phyloP scores from a whole-genome alignment of 768 basidiomycete genomes.

The Termitomyces sp. region DNA sequence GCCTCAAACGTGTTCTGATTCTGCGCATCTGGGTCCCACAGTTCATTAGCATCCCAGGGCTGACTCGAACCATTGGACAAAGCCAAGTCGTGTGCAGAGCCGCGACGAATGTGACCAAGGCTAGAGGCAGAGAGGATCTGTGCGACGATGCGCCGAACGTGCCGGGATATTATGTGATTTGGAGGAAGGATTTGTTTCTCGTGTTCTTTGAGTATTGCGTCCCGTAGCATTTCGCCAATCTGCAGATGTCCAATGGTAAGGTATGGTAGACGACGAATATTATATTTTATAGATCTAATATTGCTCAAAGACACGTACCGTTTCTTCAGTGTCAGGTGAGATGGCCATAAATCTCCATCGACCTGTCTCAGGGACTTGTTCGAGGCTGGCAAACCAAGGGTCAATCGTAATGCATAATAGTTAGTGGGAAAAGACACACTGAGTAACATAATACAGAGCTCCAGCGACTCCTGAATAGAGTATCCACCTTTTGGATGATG shows the following conservation, averaged over 20 bases:
- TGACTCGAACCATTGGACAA: background rate
- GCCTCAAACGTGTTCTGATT: slow-evolving; percentile 22
- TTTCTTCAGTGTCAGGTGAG: slow-evolving; percentile 51
- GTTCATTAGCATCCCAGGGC: background rate
- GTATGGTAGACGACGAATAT: no score
- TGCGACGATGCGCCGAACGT: slow-evolving; percentile 68
- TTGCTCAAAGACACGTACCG: slow-evolving; percentile 32
- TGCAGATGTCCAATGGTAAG: background rate
- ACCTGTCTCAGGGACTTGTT: slow-evolving; percentile 83
- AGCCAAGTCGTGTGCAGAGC: background rate
- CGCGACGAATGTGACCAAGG: slow-evolving; percentile 53
- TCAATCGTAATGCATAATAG: background rate
- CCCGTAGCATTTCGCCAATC: slow-evolving; percentile 35
- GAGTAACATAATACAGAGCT: slow-evolving; percentile 28
- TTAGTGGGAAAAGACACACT: slow-evolving; percentile 21
- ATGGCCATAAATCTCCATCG: slow-evolving; percentile 88
- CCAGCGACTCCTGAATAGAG: slow-evolving; percentile 11
- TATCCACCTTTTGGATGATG: background rate
- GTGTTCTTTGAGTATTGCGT: slow-evolving; percentile 52
- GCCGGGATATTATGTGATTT: slow-evolving; percentile 59
- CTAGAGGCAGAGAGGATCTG: slow-evolving; percentile 69
- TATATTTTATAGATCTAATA: no score
- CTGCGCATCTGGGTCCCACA: slow-evolving; percentile 34
- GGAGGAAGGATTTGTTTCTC: slow-evolving; percentile 56
- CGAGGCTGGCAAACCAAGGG: slow-evolving; percentile 49